Evolutionary conservation across 2,329 filamentous ascomycete genomes (phyloP).

Genomic region (Exophiala spinifera): DNA sequence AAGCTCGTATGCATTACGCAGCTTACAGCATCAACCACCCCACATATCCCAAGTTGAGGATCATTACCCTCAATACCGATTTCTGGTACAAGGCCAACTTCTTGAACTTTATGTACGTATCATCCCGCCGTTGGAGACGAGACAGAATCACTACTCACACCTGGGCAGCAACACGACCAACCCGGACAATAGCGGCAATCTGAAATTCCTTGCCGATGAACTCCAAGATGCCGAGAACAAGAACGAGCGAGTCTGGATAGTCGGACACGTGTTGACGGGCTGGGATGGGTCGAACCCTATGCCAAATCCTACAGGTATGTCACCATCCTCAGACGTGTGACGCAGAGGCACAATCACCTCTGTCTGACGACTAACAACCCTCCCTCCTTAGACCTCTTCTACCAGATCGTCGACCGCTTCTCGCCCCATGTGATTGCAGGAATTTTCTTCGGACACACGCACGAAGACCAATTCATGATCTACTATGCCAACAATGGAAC

Average conservation of each 20-base stretch:
- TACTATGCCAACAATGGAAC: slow-evolving; percentile 55
- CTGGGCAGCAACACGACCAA: slow-evolving; percentile 50
- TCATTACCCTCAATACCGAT: slow-evolving; percentile 55
- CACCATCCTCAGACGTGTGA: slow-evolving; percentile 34
- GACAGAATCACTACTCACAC: slow-evolving; percentile 39
- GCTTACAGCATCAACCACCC: slow-evolving; percentile 51
- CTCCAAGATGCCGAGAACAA: slow-evolving; percentile 53
- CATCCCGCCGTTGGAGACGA: slow-evolving; percentile 14
- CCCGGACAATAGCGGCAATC: slow-evolving; percentile 49
- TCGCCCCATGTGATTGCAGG: slow-evolving; percentile 55
- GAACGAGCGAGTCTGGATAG: slow-evolving; percentile 53
- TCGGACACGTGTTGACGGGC: slow-evolving; percentile 54
- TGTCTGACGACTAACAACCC: slow-evolving; percentile 8
- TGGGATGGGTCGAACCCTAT: slow-evolving; percentile 56
- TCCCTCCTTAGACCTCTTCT: slow-evolving; percentile 50
- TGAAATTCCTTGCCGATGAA: slow-evolving; percentile 51
- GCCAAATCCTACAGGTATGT: slow-evolving; percentile 52
- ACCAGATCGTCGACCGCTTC: slow-evolving; percentile 47
- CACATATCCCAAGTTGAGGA: slow-evolving; percentile 51
- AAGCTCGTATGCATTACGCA: slow-evolving; percentile 54
- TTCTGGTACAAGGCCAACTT: slow-evolving; percentile 47
- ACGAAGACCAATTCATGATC: slow-evolving; percentile 54
- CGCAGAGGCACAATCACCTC: too few relatives aligned
- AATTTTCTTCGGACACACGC: slow-evolving; percentile 55
- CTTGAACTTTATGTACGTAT: slow-evolving; percentile 36